Evolutionary conservation across 2,329 filamentous ascomycete genomes (phyloP).

Genomic region (Trichoderma koningiopsis): DNA sequence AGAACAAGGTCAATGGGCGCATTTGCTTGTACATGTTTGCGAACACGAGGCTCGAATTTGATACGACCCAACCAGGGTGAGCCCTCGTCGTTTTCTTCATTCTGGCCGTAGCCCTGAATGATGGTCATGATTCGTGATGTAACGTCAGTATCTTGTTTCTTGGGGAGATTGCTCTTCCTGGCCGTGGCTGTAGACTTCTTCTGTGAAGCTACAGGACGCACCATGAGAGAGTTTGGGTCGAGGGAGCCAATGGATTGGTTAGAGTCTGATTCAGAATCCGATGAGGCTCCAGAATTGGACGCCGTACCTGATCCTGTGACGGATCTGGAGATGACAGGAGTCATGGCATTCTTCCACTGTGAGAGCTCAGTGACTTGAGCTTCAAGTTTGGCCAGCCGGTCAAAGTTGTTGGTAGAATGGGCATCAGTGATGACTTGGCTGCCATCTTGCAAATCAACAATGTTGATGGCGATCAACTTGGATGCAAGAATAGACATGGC

Average conservation of each 20-base stretch:
- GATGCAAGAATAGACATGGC: neutral
- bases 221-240: neutral
- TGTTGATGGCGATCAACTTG: slow-evolving; percentile 2
- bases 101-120: neutral
- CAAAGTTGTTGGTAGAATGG: neutral
- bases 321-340: neutral
- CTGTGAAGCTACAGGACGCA: neutral
- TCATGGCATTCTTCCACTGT: neutral
- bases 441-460: slow-evolving; percentile 7
- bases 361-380: neutral
- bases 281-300: neutral
- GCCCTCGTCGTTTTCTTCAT: neutral
- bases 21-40: neutral
- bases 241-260: neutral
- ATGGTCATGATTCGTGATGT: neutral
- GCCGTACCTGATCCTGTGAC: neutral
- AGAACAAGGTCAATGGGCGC: neutral
- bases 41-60: neutral
- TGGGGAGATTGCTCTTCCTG: neutral
- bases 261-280: neutral
- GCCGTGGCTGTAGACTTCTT: neutral
- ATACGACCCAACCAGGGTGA: neutral
- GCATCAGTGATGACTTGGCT: neutral
- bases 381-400: neutral
- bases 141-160: neutral